phyloP scores from a whole-genome alignment of 108 stramenopile genomes.

The Cyclotella sp. region DNA sequence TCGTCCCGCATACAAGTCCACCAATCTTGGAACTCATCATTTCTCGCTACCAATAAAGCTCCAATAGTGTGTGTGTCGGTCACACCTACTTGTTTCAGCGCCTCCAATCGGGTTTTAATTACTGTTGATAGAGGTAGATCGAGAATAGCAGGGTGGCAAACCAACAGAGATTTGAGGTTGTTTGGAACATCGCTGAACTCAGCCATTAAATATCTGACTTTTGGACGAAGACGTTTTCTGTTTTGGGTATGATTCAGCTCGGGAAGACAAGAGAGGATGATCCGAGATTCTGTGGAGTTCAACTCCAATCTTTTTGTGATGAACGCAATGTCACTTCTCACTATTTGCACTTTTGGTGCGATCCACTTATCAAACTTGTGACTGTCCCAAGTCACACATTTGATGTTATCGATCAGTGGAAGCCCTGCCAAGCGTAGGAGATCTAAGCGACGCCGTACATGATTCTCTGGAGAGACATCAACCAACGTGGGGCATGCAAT shows the following conservation, averaged over 20 bases:
- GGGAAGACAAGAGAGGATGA: constrained; percentile 24
- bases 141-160: constrained; percentile 24
- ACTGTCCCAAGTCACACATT: constrained; percentile 10
- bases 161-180: constrained; percentile 16
- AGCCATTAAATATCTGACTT: constrained; percentile 25
- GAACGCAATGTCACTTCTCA: constrained; percentile 28
- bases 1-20: not conserved
- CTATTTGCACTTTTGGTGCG: not conserved
- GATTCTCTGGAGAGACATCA: constrained; percentile 21
- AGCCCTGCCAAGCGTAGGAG: constrained; percentile 5
- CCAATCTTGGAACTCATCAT: constrained; percentile 23
- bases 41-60: not conserved
- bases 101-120: constrained; percentile 29
- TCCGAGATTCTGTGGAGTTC: constrained; percentile 25
- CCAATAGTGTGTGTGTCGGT: not conserved
- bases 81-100: constrained; percentile 10
- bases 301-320: constrained; percentile 17
- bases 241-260: constrained; percentile 12
- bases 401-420: constrained; percentile 17
- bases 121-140: constrained; percentile 15
- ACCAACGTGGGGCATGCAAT: constrained; percentile 17
- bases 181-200: constrained; percentile 16
- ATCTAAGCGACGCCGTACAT: constrained; percentile 26
- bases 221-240: constrained; percentile 20
- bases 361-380: constrained; percentile 26